A percentile compares a stretch with the other conserved stretches of the same genome.
Evolutionary conservation across 352 stramenopile genomes (phyloP).

Genomic region (Globisporangium camurandrum): DNA sequence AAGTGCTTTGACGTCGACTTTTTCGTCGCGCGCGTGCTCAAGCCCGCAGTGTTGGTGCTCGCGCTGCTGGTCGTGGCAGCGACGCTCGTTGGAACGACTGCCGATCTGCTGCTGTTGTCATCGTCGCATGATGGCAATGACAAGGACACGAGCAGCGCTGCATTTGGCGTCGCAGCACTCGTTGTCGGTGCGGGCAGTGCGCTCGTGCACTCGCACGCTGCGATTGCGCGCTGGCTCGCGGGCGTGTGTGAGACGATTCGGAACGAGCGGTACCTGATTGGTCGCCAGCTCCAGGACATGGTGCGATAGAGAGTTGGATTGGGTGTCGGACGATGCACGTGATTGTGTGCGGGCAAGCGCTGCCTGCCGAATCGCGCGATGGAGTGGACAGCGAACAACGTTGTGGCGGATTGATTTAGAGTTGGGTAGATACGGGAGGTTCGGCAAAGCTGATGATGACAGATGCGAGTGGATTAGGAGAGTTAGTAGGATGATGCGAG

Average conservation of each 20-base stretch:
- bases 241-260: slow-evolving; percentile 78
- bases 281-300: slow-evolving; percentile 82
- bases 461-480: too few species aligned
- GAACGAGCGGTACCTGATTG: slow-evolving; percentile 85
- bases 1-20: slow-evolving; percentile 65
- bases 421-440: too few species aligned
- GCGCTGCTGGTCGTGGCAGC: slow-evolving; percentile 45
- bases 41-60: slow-evolving; percentile 39
- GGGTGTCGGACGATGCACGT: too few species aligned
- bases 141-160: too few species aligned
- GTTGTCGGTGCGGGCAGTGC: slow-evolving; percentile 27
- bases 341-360: too few species aligned
- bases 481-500: too few species aligned
- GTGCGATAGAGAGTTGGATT: slow-evolving; percentile 59
- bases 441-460: too few species aligned
- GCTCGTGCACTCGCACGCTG: slow-evolving; percentile 35
- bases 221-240: slow-evolving; percentile 49
- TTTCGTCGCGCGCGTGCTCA: slow-evolving; percentile 59
- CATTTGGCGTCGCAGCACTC: slow-evolving; percentile 49
- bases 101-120: not conserved
- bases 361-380: too few species aligned
- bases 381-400: too few species aligned
- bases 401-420: too few species aligned
- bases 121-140: too few species aligned
- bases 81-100: slow-evolving; percentile 33